Percentiles rank a stretch among this genome's conserved stretches.
Conservation (phyloP, 2,329 filamentous ascomycete genomes). For the Hawksworthiomyces lignivorus region DNA sequence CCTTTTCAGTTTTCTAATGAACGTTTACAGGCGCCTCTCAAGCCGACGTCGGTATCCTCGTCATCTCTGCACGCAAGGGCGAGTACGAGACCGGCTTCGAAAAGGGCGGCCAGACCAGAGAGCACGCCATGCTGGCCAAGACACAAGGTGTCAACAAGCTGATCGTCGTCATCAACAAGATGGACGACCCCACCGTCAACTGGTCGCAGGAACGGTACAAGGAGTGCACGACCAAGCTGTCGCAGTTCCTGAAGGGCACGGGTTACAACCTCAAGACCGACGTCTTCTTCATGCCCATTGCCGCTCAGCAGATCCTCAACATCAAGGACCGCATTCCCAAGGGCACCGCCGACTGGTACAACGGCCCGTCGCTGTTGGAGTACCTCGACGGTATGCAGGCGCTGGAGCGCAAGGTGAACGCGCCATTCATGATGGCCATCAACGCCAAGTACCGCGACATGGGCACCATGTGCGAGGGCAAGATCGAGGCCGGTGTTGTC, state of each 20-base stretch:
- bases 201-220: slow-evolving; percentile 92
- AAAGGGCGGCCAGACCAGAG: slow-evolving; percentile 88
- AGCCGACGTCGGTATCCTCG: slow-evolving; percentile 87
- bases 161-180: slow-evolving; percentile 94
- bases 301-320: slow-evolving; percentile 75
- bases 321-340: slow-evolving; percentile 84
- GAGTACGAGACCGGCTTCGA: slow-evolving; percentile 99
- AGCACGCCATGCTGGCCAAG: slow-evolving; percentile 88
- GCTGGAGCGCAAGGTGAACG: slow-evolving; percentile 90
- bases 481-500: slow-evolving; percentile 89
- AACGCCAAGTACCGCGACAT: slow-evolving; percentile 92
- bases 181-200: slow-evolving; percentile 94
- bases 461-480: slow-evolving; percentile 95
- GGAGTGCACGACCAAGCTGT: slow-evolving; percentile 85
- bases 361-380: slow-evolving; percentile 84
- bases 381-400: slow-evolving; percentile 67
- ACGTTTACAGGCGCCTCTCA: slow-evolving; percentile 62
- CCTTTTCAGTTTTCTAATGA: too few species aligned
- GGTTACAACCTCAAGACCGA: slow-evolving; percentile 94
- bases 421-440: slow-evolving; percentile 99
- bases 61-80: slow-evolving; percentile 93
- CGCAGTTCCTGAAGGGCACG: slow-evolving; percentile 80
- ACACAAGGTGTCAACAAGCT: slow-evolving; percentile 98
- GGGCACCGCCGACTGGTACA: slow-evolving; percentile 72
- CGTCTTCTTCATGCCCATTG: slow-evolving; percentile 92